phyloP scores from a whole-genome alignment of 2,329 filamentous ascomycete genomes.

The Fusarium bulbicola region DNA sequence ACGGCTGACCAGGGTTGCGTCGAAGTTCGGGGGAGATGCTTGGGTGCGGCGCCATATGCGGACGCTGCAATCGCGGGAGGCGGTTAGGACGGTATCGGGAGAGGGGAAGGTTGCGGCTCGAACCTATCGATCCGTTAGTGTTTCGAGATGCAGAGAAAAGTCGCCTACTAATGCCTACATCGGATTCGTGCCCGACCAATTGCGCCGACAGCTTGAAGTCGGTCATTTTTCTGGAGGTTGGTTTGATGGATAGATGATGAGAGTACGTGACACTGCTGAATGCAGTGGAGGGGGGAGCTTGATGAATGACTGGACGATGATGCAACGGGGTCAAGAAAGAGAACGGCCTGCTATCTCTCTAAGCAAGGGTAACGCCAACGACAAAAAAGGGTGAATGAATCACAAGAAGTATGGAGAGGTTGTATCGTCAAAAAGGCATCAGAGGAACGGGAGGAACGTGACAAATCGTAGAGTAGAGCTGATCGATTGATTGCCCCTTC shows the following conservation, averaged over 20 bases:
- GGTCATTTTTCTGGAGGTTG: slow-evolving; percentile 56
- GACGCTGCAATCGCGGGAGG: slow-evolving; percentile 91
- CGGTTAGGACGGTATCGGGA: slow-evolving; percentile 78
- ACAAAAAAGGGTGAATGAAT: slow-evolving; percentile 6
- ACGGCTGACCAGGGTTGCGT: slow-evolving; percentile 80
- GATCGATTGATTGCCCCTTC: slow-evolving; percentile 30
- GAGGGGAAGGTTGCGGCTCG: slow-evolving; percentile 84
- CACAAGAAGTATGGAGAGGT: not conserved
- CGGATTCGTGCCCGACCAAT: slow-evolving; percentile 88
- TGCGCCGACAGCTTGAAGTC: slow-evolving; percentile 95
- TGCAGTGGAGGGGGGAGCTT: slow-evolving; percentile 21
- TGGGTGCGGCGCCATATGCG: slow-evolving; percentile 81
- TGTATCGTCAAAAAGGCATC: slow-evolving; percentile 8
- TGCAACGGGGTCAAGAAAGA: slow-evolving; percentile 12
- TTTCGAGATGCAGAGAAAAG: not conserved
- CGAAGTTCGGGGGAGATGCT: slow-evolving; percentile 74
- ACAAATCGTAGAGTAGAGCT: slow-evolving; percentile 15
- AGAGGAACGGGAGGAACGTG: slow-evolving; percentile 5
- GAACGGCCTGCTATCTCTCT: slow-evolving; percentile 21
- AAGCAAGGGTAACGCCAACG: slow-evolving; percentile 2
- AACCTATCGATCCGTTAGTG: slow-evolving; percentile 66
- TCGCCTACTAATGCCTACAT: slow-evolving; percentile 68
- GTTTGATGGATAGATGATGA: slow-evolving; percentile 54
- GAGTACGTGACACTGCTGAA: slow-evolving; percentile 15
- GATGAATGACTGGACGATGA: slow-evolving; percentile 4